Evolutionary conservation across 2,329 filamentous ascomycete species (phyloP).

Genomic region (Paecilomyces formosus): DNA sequence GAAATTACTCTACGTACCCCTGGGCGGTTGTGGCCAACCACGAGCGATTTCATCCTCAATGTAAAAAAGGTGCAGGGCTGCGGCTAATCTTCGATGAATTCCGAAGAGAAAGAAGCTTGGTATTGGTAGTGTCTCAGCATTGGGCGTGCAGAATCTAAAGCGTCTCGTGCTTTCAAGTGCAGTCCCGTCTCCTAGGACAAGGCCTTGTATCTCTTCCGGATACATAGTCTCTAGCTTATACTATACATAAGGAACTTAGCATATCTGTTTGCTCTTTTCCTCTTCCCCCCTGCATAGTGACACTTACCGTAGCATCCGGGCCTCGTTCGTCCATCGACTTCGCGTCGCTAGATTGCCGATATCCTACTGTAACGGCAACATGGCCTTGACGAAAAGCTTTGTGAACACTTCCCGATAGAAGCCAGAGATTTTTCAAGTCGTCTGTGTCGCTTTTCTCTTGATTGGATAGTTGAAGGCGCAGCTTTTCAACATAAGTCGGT

Average conservation of each 20-base stretch:
- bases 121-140: constrained; percentile 1
- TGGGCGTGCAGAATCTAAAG: constrained; percentile 3
- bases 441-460: background rate
- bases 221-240: constrained; percentile 1
- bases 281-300: too few species aligned
- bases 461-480: background rate
- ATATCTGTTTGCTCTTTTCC: background rate
- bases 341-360: background rate
- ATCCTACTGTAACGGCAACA: background rate
- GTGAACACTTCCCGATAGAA: constrained; percentile 4
- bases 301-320: constrained; percentile 1
- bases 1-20: background rate
- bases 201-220: background rate
- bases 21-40: constrained; percentile 5
- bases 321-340: background rate
- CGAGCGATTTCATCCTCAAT: constrained; percentile 6
- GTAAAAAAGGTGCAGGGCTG: constrained; percentile 6
- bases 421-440: constrained; percentile 5
- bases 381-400: constrained; percentile 6
- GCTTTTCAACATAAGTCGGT: constrained; percentile 1
- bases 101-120: constrained; percentile 6
- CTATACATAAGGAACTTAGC: background rate
- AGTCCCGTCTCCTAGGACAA: constrained; percentile 2
- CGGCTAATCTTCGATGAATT: constrained; percentile 6
- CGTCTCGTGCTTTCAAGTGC: background rate